Evolutionary conservation across 495 filamentous ascomycete species (phyloP).

Genomic region (Apodospora peruviana): DNA sequence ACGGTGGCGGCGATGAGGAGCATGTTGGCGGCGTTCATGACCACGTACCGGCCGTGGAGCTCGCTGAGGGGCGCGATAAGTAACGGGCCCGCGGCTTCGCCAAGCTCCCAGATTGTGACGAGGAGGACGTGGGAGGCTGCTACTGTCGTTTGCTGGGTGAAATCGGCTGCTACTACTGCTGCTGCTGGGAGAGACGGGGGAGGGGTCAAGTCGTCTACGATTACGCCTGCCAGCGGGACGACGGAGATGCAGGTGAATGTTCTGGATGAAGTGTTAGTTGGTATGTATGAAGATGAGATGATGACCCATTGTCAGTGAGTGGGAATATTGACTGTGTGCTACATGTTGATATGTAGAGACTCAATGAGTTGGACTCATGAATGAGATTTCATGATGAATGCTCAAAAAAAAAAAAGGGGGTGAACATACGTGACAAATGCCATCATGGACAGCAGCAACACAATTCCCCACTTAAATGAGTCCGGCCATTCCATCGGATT

Average conservation of each 20-base stretch:
- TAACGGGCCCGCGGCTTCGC: constrained; percentile 52
- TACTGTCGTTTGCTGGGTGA: constrained; percentile 30
- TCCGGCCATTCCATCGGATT: constrained; percentile 49
- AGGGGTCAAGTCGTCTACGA: constrained; percentile 42
- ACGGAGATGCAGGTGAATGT: constrained; percentile 53
- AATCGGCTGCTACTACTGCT: constrained; percentile 40
- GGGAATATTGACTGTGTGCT: background rate
- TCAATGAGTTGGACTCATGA: background rate
- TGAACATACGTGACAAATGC: constrained; percentile 48
- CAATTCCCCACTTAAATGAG: constrained; percentile 45
- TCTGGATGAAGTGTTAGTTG: constrained; percentile 19
- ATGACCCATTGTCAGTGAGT: background rate
- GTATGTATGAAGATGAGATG: background rate
- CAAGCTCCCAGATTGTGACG: constrained; percentile 55
- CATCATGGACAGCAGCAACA: constrained; percentile 42
- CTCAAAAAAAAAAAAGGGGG: background rate
- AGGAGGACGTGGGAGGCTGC: constrained; percentile 45
- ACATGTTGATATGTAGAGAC: background rate
- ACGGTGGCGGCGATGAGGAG: constrained; percentile 44
- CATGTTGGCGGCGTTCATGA: constrained; percentile 46
- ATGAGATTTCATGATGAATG: no score
- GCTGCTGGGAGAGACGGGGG: constrained; percentile 44
- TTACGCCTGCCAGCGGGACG: constrained; percentile 46
- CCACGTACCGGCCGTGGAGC: constrained; percentile 48
- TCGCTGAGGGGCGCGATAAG: constrained; percentile 56